phyloP scores from a whole-genome alignment of 306 rosid species.

The Begonia peltatifolia region DNA sequence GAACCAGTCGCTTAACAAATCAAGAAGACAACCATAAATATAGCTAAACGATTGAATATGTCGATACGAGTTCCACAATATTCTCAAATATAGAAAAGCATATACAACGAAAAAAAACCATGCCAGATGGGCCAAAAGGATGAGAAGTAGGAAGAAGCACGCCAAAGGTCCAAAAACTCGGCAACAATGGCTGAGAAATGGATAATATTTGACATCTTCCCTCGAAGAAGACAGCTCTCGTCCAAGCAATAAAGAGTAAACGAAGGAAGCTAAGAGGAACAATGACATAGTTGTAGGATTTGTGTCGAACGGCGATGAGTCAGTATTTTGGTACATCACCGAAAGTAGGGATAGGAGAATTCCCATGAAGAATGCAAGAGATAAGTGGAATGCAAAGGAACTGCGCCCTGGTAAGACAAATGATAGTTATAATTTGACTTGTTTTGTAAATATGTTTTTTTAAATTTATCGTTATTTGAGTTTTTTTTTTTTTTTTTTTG shows the following conservation, averaged over 20 bases:
- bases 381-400: neutral
- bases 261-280: neutral
- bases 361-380: neutral
- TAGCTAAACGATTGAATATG: neutral
- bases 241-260: neutral
- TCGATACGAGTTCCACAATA: neutral
- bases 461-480: no score
- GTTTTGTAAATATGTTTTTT: no score
- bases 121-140: neutral
- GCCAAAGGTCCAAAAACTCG: neutral
- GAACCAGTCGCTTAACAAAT: neutral
- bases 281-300: neutral
- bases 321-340: neutral
- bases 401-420: neutral
- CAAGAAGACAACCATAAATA: neutral
- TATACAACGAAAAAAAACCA: neutral
- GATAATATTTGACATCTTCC: neutral
- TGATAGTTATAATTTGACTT: no score
- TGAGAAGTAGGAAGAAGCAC: neutral
- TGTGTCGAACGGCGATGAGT: neutral
- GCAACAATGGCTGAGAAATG: neutral
- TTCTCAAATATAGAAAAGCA: neutral
- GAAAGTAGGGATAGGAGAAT: neutral
- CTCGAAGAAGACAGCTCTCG: neutral
- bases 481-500: no score